These are phyloP conservation scores for Agarophyton chilense DNA, from an alignment of 23 red algal genomes.

Conservation along the genomic window DNA sequence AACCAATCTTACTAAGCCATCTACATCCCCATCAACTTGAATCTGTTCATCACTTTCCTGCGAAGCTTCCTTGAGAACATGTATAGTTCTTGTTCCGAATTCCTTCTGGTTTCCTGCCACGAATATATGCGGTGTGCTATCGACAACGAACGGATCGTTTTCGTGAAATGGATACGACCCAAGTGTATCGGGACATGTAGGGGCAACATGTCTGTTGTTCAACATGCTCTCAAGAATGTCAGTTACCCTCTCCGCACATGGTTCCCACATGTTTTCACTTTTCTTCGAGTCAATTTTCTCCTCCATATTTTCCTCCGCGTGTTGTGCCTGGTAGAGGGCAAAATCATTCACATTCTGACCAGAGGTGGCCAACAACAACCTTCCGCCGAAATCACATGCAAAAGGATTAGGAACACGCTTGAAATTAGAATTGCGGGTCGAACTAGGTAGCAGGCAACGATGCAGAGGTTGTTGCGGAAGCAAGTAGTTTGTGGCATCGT, in stretches of 20 bases:
- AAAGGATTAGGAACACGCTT: slow-evolving; percentile 64
- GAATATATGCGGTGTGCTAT: slow-evolving; percentile 64
- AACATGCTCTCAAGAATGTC: slow-evolving; percentile 66
- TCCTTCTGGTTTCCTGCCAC: slow-evolving; percentile 65
- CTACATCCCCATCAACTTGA: not conserved
- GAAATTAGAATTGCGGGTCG: slow-evolving; percentile 35
- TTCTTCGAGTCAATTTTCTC: not conserved
- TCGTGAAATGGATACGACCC: slow-evolving; percentile 66
- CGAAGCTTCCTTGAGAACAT: not conserved
- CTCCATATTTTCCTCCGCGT: not conserved
- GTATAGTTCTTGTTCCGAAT: slow-evolving; percentile 44
- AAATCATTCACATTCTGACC: slow-evolving; percentile 71
- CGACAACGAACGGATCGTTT: slow-evolving; percentile 60
- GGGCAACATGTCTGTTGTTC: slow-evolving; percentile 62
- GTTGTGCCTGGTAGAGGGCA: slow-evolving; percentile 23
- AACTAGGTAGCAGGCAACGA: slow-evolving; percentile 61
- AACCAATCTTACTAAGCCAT: slow-evolving; percentile 29
- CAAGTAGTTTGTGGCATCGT: slow-evolving; percentile 67
- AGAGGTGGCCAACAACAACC: slow-evolving; percentile 51
- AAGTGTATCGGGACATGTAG: slow-evolving; percentile 74
- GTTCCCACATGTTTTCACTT: not conserved
- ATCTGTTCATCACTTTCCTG: slow-evolving; percentile 15
- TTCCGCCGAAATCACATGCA: slow-evolving; percentile 27
- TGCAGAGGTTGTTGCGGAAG: slow-evolving; percentile 74
- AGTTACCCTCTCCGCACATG: slow-evolving; percentile 37